Conservation (phyloP, 257 asterid genomes). For the Phtheirospermum japonicum region DNA sequence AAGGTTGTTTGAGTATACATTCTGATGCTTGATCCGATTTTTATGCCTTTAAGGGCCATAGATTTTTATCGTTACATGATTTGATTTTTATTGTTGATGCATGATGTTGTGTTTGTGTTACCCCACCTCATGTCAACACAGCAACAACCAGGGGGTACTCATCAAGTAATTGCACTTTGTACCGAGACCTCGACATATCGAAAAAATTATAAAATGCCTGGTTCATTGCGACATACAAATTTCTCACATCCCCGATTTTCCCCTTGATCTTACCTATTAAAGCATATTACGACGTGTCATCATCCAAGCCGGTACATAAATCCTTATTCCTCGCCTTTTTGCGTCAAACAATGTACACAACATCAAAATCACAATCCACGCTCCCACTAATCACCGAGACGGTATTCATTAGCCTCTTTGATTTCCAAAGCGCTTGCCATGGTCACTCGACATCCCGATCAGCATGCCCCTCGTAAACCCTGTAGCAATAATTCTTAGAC, state of each 20-base stretch:
- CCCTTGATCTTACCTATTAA: conserved; percentile 50
- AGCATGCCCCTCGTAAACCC: conserved; percentile 91
- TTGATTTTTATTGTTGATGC: too few species aligned
- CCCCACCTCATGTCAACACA: too few species aligned
- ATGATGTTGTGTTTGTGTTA: too few species aligned
- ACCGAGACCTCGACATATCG: conserved; percentile 88
- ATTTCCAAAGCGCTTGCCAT: conserved; percentile 86
- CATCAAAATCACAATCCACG: conserved; percentile 98
- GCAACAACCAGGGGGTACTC: too few species aligned
- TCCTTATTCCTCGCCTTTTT: conserved; percentile 67
- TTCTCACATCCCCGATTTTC: too few species aligned
- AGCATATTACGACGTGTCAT: conserved; percentile 81
- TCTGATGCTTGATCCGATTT: too few species aligned
- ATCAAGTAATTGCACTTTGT: conserved; percentile 84
- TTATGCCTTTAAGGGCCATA: too few species aligned
- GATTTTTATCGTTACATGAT: too few species aligned
- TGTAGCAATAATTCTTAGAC: conserved; percentile 88
- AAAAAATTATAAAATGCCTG: too few species aligned
- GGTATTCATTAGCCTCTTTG: conserved; percentile 86
- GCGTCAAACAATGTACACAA: conserved; percentile 85
- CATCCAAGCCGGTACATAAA: conserved; percentile 81
- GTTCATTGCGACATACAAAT: too few species aligned
- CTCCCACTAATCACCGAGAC: conserved; percentile 88
- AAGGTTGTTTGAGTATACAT: too few species aligned
- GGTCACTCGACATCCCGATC: conserved; percentile 78